Evolutionary conservation across 371 early-diverging fungal genomes (phyloP).

Genomic region (Lichtheimia ramosa): DNA sequence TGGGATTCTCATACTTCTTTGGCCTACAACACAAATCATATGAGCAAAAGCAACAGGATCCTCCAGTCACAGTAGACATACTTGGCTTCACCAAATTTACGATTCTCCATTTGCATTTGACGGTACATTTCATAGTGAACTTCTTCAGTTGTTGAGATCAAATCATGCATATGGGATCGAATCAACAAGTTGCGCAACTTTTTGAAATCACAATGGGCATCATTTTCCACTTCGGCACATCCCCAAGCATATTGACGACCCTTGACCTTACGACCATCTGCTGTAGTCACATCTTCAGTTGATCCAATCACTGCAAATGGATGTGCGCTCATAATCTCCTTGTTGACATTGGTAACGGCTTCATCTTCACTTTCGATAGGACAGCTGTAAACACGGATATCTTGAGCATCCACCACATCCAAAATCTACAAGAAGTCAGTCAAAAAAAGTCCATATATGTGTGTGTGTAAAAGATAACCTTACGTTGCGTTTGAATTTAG

Average conservation of each 20-base stretch:
- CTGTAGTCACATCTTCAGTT: constrained; percentile 73
- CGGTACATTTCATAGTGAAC: constrained; percentile 89
- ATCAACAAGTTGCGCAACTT: constrained; percentile 91
- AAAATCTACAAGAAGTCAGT: constrained; percentile 50
- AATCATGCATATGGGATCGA: constrained; percentile 90
- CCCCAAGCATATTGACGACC: constrained; percentile 95
- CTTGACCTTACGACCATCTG: constrained; percentile 71
- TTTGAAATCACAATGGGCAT: constrained; percentile 87
- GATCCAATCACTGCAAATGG: constrained; percentile 94
- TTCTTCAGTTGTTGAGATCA: constrained; percentile 86
- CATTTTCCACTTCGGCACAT: constrained; percentile 88
- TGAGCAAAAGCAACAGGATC: too few relatives aligned
- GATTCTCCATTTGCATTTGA: constrained; percentile 76
- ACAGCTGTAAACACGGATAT: constrained; percentile 74
- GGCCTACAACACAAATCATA: constrained; percentile 33
- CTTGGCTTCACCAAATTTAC: constrained; percentile 78
- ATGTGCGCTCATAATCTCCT: constrained; percentile 83
- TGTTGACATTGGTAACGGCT: constrained; percentile 67
- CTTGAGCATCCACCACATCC: constrained; percentile 71
- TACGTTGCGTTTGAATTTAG: constrained; percentile 74
- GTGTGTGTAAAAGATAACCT: not conserved
- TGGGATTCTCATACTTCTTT: constrained; percentile 78
- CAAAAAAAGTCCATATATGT: not conserved
- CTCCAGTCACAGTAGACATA: too few relatives aligned
- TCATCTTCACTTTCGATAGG: constrained; percentile 86